A percentile compares a stretch with the other conserved stretches of the same genome.
phyloP scores from a whole-genome alignment of 257 asterid genomes.

The Cynanchum wilfordii region DNA sequence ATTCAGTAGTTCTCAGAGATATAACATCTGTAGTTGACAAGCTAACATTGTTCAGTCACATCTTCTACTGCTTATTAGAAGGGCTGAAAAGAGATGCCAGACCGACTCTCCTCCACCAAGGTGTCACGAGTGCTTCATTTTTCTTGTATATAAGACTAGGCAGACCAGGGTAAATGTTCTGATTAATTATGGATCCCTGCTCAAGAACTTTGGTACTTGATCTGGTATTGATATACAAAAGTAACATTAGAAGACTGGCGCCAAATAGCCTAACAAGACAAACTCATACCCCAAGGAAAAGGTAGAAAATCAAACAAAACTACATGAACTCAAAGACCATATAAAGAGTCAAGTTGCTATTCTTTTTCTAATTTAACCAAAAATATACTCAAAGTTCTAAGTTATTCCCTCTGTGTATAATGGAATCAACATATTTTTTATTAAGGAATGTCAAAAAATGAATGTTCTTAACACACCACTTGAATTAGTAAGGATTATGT shows the following conservation, averaged over 20 bases:
- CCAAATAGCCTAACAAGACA: background rate
- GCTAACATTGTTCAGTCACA: constrained; percentile 4
- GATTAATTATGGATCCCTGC: constrained; percentile 31
- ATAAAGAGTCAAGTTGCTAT: background rate
- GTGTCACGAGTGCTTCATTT: constrained; percentile 47
- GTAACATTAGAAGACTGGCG: constrained; percentile 1
- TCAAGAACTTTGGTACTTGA: constrained; percentile 33
- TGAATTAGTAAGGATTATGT: background rate
- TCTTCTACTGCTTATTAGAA: constrained; percentile 29
- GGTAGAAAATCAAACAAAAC: background rate
- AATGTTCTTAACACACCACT: background rate
- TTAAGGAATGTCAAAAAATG: too few species aligned
- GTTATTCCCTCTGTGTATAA: background rate
- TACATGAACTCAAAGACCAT: background rate
- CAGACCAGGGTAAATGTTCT: constrained; percentile 29
- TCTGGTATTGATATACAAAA: constrained; percentile 32
- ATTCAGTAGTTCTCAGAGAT: background rate
- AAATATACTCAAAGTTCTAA: background rate
- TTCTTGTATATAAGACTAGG: constrained; percentile 57
- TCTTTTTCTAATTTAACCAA: background rate
- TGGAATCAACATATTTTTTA: too few species aligned
- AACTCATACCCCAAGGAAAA: background rate
- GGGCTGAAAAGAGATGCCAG: constrained; percentile 48
- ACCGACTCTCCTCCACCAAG: constrained; percentile 91
- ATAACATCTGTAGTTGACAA: background rate